These are phyloP conservation scores for Perilla frutescens DNA, from an alignment of 257 asterid genomes.

Conservation along the genomic window DNA sequence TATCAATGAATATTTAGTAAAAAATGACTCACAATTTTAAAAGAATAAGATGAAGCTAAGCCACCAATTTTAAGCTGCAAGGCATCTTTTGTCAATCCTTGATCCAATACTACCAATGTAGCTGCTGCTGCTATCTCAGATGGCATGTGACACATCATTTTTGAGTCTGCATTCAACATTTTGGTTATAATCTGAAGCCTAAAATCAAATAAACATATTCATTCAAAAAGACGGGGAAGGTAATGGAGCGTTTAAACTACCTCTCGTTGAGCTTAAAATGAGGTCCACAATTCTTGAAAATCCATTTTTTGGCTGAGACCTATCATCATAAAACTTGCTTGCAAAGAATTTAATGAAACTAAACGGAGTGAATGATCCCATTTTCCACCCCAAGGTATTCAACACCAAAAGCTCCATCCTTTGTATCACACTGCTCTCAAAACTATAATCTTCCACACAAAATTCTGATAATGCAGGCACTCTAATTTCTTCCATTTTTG, in stretches of 20 bases:
- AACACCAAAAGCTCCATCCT: slow-evolving; percentile 68
- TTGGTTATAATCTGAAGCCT: not conserved
- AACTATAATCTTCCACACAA: slow-evolving; percentile 39
- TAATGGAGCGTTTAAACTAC: slow-evolving; percentile 32
- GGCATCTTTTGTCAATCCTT: slow-evolving; percentile 42
- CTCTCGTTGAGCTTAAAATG: slow-evolving; percentile 44
- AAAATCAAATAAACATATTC: not conserved
- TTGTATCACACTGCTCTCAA: slow-evolving; percentile 48
- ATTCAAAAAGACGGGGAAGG: not conserved
- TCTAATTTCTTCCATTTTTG: slow-evolving; percentile 60
- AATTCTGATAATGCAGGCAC: slow-evolving; percentile 53
- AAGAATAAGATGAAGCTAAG: slow-evolving; percentile 35
- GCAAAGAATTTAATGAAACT: slow-evolving; percentile 51
- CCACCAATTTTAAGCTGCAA: slow-evolving; percentile 44
- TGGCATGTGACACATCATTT: slow-evolving; percentile 47
- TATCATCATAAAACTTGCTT: slow-evolving; percentile 37
- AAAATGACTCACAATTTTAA: slow-evolving; percentile 50
- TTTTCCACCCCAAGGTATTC: slow-evolving; percentile 61
- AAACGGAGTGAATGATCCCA: slow-evolving; percentile 61
- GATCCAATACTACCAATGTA: slow-evolving; percentile 56
- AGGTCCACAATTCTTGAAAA: slow-evolving; percentile 40
- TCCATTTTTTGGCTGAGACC: slow-evolving; percentile 15
- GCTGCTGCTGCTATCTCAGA: slow-evolving; percentile 78
- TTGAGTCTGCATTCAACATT: slow-evolving; percentile 49
- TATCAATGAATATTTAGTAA: not conserved